Percentiles rank a stretch among this genome's conserved stretches.
Conservation (phyloP, 2,329 filamentous ascomycete genomes). For the Macrophomina tecta region DNA sequence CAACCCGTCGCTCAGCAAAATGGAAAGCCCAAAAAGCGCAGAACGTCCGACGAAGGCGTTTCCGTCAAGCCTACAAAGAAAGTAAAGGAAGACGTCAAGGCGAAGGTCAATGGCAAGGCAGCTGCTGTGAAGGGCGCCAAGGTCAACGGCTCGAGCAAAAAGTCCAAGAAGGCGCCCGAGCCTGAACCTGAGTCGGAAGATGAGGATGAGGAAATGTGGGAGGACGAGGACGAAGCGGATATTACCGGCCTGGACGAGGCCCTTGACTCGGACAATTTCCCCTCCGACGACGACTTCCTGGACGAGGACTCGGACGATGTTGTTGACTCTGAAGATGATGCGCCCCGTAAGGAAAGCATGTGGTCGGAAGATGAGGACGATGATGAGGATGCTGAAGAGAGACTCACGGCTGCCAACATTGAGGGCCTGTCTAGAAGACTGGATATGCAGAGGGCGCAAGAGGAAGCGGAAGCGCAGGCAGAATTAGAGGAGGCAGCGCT, state of each 20-base stretch:
- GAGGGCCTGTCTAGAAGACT: constrained; percentile 86
- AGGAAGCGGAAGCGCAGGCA: constrained; percentile 81
- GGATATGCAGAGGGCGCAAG: constrained; percentile 76
- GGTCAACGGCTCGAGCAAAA: constrained; percentile 30
- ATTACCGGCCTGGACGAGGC: constrained; percentile 47
- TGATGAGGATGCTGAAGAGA: constrained; percentile 84
- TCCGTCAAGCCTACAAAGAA: constrained; percentile 47
- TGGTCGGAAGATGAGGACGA: constrained; percentile 98
- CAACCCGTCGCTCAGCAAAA: constrained; percentile 54
- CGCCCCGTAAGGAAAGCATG: constrained; percentile 64
- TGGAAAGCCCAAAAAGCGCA: constrained; percentile 66
- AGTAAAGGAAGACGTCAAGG: constrained; percentile 49
- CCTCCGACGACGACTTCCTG: constrained; percentile 48
- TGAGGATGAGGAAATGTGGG: constrained; percentile 36
- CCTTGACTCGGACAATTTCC: constrained; percentile 45
- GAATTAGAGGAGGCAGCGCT: constrained; percentile 85
- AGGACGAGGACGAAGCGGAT: constrained; percentile 49
- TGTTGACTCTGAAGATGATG: constrained; percentile 72
- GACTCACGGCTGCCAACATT: constrained; percentile 93
- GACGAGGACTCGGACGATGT: constrained; percentile 49
- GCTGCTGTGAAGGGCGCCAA: constrained; percentile 32
- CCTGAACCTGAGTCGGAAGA: constrained; percentile 39
- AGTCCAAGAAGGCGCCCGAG: constrained; percentile 39
- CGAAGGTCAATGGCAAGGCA: not conserved
- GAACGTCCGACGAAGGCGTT: constrained; percentile 55